Evolutionary conservation across 2,329 filamentous ascomycete species (phyloP).

Genomic region (Stagonosporopsis chrysanthemi): DNA sequence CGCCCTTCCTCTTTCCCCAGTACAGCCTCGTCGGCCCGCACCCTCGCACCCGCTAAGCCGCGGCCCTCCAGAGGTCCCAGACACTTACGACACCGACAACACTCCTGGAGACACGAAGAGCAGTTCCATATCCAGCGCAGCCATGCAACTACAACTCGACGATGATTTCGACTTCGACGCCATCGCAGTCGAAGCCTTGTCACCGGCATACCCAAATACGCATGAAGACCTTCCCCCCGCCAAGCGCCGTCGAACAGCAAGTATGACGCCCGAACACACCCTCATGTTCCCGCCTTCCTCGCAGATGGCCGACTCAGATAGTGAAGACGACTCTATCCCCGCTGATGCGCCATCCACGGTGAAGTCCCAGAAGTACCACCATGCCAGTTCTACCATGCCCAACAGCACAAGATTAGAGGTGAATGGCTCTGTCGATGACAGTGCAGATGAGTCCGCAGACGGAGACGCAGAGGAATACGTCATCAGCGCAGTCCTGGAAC

Average conservation of each 20-base stretch:
- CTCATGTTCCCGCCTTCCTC: conserved; percentile 7
- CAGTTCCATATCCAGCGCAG: conserved; percentile 23
- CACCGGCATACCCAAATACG: no score
- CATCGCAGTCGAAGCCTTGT: not conserved
- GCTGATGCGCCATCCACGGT: not conserved
- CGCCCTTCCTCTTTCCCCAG: conserved; percentile 35
- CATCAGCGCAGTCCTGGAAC: conserved; percentile 39
- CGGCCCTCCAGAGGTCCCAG: conserved; percentile 11
- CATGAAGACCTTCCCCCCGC: conserved; percentile 5
- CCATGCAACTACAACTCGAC: conserved; percentile 22
- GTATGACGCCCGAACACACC: conserved; percentile 6
- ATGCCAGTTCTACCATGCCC: not conserved
- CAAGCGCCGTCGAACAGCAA: conserved; percentile 29
- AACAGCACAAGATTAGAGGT: no score
- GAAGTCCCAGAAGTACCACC: not conserved
- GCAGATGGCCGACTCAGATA: conserved; percentile 4
- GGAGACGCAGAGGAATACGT: conserved; percentile 36
- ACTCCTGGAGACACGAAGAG: conserved; percentile 11
- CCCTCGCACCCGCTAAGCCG: not conserved
- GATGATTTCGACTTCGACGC: not conserved
- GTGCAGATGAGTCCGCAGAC: not conserved
- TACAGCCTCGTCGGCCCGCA: conserved; percentile 12
- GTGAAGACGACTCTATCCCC: not conserved
- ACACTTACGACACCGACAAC: conserved; percentile 7
- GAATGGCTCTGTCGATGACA: no score